These are phyloP conservation scores for Ascochyta koolunga DNA, from an alignment of 2,329 filamentous ascomycete species.

Conservation along the genomic window DNA sequence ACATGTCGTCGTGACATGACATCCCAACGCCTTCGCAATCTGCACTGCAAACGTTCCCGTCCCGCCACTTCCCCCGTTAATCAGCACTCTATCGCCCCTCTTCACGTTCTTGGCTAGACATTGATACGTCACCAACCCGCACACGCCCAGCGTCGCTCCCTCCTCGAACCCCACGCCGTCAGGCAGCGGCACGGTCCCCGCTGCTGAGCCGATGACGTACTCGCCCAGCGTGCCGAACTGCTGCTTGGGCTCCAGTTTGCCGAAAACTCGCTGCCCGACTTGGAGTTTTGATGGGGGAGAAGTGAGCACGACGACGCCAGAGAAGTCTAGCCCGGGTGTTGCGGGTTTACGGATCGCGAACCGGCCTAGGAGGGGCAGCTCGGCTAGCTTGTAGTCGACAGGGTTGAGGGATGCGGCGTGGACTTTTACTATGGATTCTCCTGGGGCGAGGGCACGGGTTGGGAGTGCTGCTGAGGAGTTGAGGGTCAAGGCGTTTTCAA, in stretches of 20 bases:
- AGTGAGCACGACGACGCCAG: slow-evolving; percentile 19
- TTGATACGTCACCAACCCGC: slow-evolving; percentile 30
- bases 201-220: slow-evolving; percentile 27
- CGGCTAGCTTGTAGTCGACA: slow-evolving; percentile 31
- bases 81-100: slow-evolving; percentile 58
- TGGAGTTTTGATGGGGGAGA: slow-evolving; percentile 7
- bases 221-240: slow-evolving; percentile 29
- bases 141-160: slow-evolving; percentile 29
- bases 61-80: slow-evolving; percentile 69
- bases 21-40: slow-evolving; percentile 65
- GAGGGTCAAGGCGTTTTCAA: slow-evolving; percentile 21
- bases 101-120: slow-evolving; percentile 30
- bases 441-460: slow-evolving; percentile 7
- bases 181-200: slow-evolving; percentile 25
- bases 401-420: slow-evolving; percentile 31
- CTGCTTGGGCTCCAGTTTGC: slow-evolving; percentile 32
- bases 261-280: slow-evolving; percentile 28
- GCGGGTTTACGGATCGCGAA: slow-evolving; percentile 29
- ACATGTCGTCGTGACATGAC: slow-evolving; percentile 63
- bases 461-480: slow-evolving; percentile 16
- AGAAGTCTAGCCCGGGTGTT: slow-evolving; percentile 32
- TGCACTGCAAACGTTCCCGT: slow-evolving; percentile 66
- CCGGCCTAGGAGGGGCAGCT: slow-evolving; percentile 23
- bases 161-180: slow-evolving; percentile 16
- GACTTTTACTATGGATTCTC: slow-evolving; percentile 24